A percentile compares a stretch with the other conserved stretches of the same genome.
phyloP scores from a whole-genome alignment of 768 basidiomycete genomes.

The Botryobasidium botryosum region DNA sequence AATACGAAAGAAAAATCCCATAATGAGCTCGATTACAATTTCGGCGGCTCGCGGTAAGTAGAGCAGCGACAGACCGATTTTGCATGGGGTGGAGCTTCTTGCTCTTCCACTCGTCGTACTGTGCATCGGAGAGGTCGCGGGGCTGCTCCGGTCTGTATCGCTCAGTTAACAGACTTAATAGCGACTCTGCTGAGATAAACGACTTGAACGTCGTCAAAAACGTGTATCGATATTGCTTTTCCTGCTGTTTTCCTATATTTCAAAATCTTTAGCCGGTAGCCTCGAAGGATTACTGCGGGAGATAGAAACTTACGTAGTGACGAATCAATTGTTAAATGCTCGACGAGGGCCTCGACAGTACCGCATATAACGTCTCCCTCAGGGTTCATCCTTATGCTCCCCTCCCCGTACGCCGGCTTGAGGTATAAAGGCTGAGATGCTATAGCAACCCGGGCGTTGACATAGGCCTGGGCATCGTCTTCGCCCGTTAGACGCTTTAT shows the following conservation, averaged over 20 bases:
- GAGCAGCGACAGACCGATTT: no score
- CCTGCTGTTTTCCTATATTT: no score
- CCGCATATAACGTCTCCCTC: slow-evolving; percentile 55
- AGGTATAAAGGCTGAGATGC: slow-evolving; percentile 40
- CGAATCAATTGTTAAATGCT: slow-evolving; percentile 45
- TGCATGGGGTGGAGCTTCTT: slow-evolving; percentile 46
- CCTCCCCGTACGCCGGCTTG: slow-evolving; percentile 33
- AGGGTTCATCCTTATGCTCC: slow-evolving; percentile 44
- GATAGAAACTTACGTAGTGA: no score
- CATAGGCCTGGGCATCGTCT: slow-evolving; percentile 26
- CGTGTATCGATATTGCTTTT: slow-evolving; percentile 30
- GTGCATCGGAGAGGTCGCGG: slow-evolving; percentile 27
- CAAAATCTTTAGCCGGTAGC: no score
- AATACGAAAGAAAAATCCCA: no score
- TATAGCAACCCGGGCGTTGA: slow-evolving; percentile 22
- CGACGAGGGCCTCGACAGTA: slow-evolving; percentile 53
- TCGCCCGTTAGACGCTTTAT: no score
- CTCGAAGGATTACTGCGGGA: no score
- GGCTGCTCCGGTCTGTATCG: slow-evolving; percentile 40
- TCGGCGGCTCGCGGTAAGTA: no score
- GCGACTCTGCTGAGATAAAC: slow-evolving; percentile 47
- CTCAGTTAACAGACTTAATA: slow-evolving; percentile 52
- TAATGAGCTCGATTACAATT: no score
- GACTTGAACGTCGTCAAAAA: slow-evolving; percentile 77
- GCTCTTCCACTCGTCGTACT: slow-evolving; percentile 49